Evolutionary conservation across 129 eudicot species (phyloP).

Genomic region (Scalesia atractyloides): DNA sequence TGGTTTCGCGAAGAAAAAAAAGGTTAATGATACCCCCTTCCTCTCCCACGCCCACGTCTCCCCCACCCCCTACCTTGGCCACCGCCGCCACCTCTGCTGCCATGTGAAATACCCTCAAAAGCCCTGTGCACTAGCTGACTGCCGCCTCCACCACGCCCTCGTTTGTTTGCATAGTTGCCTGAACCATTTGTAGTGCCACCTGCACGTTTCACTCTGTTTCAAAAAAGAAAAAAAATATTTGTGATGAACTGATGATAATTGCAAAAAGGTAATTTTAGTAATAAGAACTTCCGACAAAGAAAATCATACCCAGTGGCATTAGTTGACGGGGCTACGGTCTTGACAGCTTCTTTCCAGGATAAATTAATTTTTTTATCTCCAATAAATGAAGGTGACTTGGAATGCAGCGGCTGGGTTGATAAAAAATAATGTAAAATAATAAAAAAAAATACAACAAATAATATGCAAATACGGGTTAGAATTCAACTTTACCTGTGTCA

Average conservation of each 20-base stretch:
- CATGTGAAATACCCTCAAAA: slow-evolving; percentile 55
- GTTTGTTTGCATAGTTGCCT: slow-evolving; percentile 46
- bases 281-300: background rate
- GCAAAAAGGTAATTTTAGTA: background rate
- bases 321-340: slow-evolving; percentile 40
- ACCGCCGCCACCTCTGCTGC: slow-evolving; percentile 58
- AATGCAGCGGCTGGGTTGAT: slow-evolving; percentile 61
- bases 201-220: slow-evolving; percentile 64
- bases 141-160: slow-evolving; percentile 56
- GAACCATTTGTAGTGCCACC: slow-evolving; percentile 57
- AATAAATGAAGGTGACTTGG: slow-evolving; percentile 81
- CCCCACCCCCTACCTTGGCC: slow-evolving; percentile 69
- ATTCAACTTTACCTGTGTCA: slow-evolving; percentile 69
- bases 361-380: slow-evolving; percentile 81
- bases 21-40: slow-evolving; percentile 53
- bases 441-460: background rate
- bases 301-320: slow-evolving; percentile 57
- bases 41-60: slow-evolving; percentile 67
- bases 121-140: slow-evolving; percentile 64
- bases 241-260: background rate
- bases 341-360: slow-evolving; percentile 86
- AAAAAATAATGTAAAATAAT: background rate
- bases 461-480: background rate
- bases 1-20: background rate
- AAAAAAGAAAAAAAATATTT: background rate